A percentile compares a stretch with the other conserved stretches of the same genome.
Conservation (phyloP, 1,284 basidiomycete genomes). For the Boletus sp. region DNA sequence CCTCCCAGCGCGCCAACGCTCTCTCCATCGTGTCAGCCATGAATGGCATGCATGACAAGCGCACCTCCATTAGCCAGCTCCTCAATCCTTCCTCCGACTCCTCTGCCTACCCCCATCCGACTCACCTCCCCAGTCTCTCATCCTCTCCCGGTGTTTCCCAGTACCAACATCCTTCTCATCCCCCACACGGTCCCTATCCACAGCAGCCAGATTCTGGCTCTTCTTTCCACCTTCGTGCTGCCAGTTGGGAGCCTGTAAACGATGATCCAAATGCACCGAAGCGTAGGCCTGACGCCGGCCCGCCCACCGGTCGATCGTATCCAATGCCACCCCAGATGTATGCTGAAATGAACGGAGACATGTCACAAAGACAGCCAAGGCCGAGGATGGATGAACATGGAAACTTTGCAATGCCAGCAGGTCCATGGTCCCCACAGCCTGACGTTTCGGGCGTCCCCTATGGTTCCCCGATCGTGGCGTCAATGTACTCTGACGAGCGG, state of each 20-base stretch:
- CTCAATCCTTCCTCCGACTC: constrained; percentile 42
- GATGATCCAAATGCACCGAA: constrained; percentile 36
- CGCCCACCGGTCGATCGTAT: constrained; percentile 33
- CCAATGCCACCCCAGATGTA: constrained; percentile 35
- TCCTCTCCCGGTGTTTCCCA: constrained; percentile 26
- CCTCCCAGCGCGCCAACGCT: constrained; percentile 9
- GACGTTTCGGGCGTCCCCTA: constrained; percentile 33
- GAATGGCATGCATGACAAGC: constrained; percentile 49
- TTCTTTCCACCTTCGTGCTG: constrained; percentile 42
- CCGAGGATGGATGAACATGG: constrained; percentile 32
- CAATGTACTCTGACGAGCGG: constrained; percentile 46
- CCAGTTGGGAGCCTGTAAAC: constrained; percentile 39
- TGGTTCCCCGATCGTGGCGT: constrained; percentile 35
- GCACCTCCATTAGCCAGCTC: constrained; percentile 51
- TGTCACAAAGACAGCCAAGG: constrained; percentile 27
- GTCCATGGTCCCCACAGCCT: constrained; percentile 29
- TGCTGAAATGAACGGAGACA: constrained; percentile 33
- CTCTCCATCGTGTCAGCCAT: constrained; percentile 31
- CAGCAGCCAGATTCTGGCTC: constrained; percentile 28
- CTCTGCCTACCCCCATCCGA: constrained; percentile 31
- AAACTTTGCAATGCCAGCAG: constrained; percentile 24
- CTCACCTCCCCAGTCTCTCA: constrained; percentile 29
- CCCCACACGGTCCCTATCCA: constrained; percentile 28
- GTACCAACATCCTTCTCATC: constrained; percentile 33
- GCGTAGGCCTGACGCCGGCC: constrained; percentile 32